A percentile compares a stretch with the other conserved stretches of the same genome.
Evolutionary conservation across 164 flowering plant genomes (phyloP).

Genomic region (Malania oleifera): DNA sequence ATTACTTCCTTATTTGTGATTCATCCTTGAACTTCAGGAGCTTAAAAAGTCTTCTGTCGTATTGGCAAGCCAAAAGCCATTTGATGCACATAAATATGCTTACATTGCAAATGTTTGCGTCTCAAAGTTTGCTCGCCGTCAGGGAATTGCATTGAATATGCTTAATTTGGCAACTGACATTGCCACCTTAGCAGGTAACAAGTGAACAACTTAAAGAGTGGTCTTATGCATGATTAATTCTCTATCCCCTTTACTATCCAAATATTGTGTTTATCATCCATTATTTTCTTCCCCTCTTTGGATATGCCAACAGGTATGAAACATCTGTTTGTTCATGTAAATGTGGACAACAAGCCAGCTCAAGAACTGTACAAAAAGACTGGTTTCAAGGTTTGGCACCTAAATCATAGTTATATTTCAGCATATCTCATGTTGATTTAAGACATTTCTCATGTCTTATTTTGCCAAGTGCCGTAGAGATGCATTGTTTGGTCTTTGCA

Average conservation of each 20-base stretch:
- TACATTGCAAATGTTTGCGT: slow-evolving; percentile 63
- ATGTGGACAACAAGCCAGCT: slow-evolving; percentile 54
- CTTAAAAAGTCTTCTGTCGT: slow-evolving; percentile 25
- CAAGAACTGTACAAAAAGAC: slow-evolving; percentile 48
- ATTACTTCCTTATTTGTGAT: neutral
- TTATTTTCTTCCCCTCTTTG: neutral
- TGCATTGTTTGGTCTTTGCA: no score
- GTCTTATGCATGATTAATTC: no score
- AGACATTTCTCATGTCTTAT: no score
- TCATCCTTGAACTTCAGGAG: slow-evolving; percentile 28
- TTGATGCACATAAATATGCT: slow-evolving; percentile 49
- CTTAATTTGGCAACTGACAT: slow-evolving; percentile 48
- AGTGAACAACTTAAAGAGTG: neutral
- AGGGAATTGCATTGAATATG: slow-evolving; percentile 59
- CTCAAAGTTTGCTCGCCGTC: slow-evolving; percentile 62
- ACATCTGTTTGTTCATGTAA: slow-evolving; percentile 61
- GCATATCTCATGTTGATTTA: no score
- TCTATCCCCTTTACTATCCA: neutral
- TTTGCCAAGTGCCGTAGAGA: no score
- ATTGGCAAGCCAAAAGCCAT: slow-evolving; percentile 40
- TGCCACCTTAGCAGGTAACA: slow-evolving; percentile 42
- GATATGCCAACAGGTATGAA: slow-evolving; percentile 38
- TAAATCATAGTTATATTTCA: no score
- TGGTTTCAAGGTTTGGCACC: slow-evolving; percentile 51
- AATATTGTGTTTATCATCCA: neutral